A percentile compares a stretch with the other conserved stretches of the same genome.
phyloP scores from a whole-genome alignment of 2,329 filamentous ascomycete species.

The Phoma sp. region DNA sequence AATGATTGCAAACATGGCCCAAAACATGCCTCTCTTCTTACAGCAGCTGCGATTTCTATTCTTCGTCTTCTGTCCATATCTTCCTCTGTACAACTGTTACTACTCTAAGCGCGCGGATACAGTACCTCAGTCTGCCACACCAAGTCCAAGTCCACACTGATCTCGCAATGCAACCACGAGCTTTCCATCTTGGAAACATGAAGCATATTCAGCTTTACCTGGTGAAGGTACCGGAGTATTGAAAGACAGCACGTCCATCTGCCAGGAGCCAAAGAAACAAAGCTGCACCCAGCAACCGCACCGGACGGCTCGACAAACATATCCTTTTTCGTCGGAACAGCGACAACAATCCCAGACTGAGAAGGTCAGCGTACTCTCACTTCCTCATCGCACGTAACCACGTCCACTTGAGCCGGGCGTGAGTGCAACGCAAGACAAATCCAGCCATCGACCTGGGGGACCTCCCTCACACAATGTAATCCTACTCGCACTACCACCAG shows the following conservation, averaged over 20 bases:
- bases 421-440: slow-evolving; percentile 61
- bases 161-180: not conserved
- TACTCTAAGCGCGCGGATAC: slow-evolving; percentile 13
- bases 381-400: slow-evolving; percentile 72
- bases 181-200: too few species aligned
- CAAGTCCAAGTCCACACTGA: slow-evolving; percentile 2
- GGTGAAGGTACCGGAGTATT: slow-evolving; percentile 48
- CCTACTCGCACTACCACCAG: slow-evolving; percentile 71
- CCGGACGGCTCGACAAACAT: slow-evolving; percentile 50
- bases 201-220: slow-evolving; percentile 52
- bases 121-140: slow-evolving; percentile 1
- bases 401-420: slow-evolving; percentile 72
- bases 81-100: slow-evolving; percentile 34
- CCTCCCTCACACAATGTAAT: slow-evolving; percentile 67
- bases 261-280: slow-evolving; percentile 55
- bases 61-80: slow-evolving; percentile 36
- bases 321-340: slow-evolving; percentile 64
- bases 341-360: slow-evolving; percentile 65
- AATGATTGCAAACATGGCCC: slow-evolving; percentile 21
- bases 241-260: slow-evolving; percentile 48
- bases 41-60: slow-evolving; percentile 37
- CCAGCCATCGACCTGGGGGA: slow-evolving; percentile 67
- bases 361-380: slow-evolving; percentile 61
- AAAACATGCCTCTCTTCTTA: slow-evolving; percentile 27
- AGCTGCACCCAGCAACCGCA: slow-evolving; percentile 52